These are phyloP conservation scores for Fusarium heterosporum DNA, from an alignment of 2,329 filamentous ascomycete genomes.

Conservation along the genomic window DNA sequence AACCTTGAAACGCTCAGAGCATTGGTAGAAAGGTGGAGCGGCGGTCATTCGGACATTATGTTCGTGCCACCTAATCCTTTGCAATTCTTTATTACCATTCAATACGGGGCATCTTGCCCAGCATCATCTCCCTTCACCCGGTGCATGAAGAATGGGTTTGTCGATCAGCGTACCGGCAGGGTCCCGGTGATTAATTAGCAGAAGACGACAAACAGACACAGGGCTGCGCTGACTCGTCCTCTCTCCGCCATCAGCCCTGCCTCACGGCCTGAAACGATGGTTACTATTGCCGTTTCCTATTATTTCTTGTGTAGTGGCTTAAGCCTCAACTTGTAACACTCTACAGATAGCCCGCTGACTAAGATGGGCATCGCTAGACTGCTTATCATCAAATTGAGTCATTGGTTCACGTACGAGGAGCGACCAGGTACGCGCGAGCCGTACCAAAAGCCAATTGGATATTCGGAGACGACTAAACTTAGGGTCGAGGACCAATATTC, in stretches of 20 bases:
- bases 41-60: not conserved
- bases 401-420: not conserved
- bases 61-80: not conserved
- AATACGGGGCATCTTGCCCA: not conserved
- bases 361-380: not conserved
- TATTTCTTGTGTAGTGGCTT: constrained; percentile 6
- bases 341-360: not conserved
- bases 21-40: constrained; percentile 31
- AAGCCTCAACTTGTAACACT: constrained; percentile 5
- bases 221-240: constrained; percentile 23
- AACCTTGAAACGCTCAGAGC: constrained; percentile 41
- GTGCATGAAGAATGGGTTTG: not conserved
- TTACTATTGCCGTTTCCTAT: constrained; percentile 10
- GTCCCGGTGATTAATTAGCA: constrained; percentile 11
- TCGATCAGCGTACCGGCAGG: constrained; percentile 9
- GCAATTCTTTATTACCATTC: not conserved
- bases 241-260: constrained; percentile 27
- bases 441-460: constrained; percentile 28
- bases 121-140: constrained; percentile 8
- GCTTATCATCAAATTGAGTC: not conserved
- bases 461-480: constrained; percentile 32
- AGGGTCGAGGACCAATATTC: constrained; percentile 25
- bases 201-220: constrained; percentile 8
- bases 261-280: constrained; percentile 36
- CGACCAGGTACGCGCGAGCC: constrained; percentile 37